phyloP scores from a whole-genome alignment of 192 early-diverging fungal genomes.

The Geranomyces variabilis region DNA sequence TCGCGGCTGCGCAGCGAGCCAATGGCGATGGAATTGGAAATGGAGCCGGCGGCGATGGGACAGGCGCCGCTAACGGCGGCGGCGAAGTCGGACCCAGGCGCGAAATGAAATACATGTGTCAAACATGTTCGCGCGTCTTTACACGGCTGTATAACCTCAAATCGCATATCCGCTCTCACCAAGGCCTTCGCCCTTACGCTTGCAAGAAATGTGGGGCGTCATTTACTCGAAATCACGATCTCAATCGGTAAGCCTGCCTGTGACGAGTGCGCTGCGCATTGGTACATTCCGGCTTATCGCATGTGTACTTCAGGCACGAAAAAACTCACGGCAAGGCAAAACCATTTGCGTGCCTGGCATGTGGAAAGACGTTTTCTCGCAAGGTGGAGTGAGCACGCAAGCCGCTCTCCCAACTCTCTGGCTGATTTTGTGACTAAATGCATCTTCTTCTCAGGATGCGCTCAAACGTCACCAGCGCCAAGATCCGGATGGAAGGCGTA shows the following conservation, averaged over 20 bases:
- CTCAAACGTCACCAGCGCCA: constrained; percentile 46
- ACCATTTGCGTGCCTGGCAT: constrained; percentile 25
- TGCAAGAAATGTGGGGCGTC: constrained; percentile 36
- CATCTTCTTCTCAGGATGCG: constrained; percentile 33
- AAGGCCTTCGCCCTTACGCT: constrained; percentile 41
- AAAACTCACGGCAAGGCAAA: constrained; percentile 29
- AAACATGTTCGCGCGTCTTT: constrained; percentile 33
- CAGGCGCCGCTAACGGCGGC: background rate
- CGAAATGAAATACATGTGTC: constrained; percentile 36
- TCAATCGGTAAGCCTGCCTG: constrained; percentile 35
- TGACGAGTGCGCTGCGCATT: background rate
- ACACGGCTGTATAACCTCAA: constrained; percentile 45
- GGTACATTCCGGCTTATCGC: background rate
- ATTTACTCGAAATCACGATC: constrained; percentile 46
- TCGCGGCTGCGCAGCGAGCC: constrained; percentile 16
- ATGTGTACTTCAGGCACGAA: constrained; percentile 27
- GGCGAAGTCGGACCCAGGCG: background rate
- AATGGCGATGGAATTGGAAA: too few species aligned
- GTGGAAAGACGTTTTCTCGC: constrained; percentile 30
- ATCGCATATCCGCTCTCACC: constrained; percentile 50
- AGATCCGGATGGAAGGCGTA: constrained; percentile 46
- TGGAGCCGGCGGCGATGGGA: too few species aligned
- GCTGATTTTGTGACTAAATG: background rate
- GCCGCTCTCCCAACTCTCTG: background rate
- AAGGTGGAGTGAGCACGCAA: constrained; percentile 18